phyloP scores from a whole-genome alignment of 495 filamentous ascomycete species.

The Penicillium dipodomyicola region DNA sequence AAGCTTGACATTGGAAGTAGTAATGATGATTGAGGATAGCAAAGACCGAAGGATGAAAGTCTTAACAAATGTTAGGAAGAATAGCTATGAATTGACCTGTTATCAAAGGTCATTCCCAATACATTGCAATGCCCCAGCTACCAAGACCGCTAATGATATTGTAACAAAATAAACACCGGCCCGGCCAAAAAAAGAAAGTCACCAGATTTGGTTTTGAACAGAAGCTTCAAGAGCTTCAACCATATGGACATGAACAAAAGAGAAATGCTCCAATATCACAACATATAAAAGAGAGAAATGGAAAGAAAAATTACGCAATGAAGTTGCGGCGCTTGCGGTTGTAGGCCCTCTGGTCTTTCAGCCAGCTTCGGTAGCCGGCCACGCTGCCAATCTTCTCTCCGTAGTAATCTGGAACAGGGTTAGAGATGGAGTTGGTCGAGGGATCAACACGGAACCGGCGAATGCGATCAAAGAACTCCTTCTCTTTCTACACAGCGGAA shows the following conservation, averaged over 20 bases:
- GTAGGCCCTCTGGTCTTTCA: constrained; percentile 97
- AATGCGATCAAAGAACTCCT: constrained; percentile 84
- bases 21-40: not conserved
- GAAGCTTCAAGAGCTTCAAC: constrained; percentile 12
- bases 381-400: constrained; percentile 96
- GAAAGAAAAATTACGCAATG: constrained; percentile 31
- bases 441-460: constrained; percentile 90
- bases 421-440: constrained; percentile 60
- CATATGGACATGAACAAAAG: constrained; percentile 26
- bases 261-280: constrained; percentile 10
- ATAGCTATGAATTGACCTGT: constrained; percentile 1
- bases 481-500: constrained; percentile 67
- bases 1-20: not conserved
- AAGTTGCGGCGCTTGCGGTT: constrained; percentile 81
- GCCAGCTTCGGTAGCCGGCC: constrained; percentile 84
- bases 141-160: constrained; percentile 31
- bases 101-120: constrained; percentile 25
- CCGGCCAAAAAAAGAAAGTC: constrained; percentile 24
- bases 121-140: constrained; percentile 26
- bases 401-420: constrained; percentile 70
- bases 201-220: constrained; percentile 13
- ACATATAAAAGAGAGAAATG: not conserved
- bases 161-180: constrained; percentile 28
- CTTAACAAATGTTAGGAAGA: not conserved
- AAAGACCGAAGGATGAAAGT: not conserved